These are phyloP conservation scores for Eimeria necatrix DNA, from an alignment of 169 alveolate genomes.

Conservation along the genomic window DNA sequence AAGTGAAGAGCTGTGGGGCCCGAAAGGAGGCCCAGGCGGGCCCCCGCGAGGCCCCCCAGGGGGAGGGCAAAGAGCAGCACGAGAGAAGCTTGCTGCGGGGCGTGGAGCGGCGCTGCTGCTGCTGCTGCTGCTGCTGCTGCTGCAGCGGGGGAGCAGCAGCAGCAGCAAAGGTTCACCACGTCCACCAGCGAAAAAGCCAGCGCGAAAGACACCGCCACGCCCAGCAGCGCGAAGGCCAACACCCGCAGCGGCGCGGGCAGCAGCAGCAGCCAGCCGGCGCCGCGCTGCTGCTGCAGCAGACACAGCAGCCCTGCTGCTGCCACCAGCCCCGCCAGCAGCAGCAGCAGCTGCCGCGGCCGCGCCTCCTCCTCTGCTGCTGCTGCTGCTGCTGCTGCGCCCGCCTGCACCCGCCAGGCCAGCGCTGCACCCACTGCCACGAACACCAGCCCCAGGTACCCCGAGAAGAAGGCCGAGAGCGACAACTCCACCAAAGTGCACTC, in stretches of 20 bases:
- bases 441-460: slow-evolving; percentile 94
- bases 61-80: slow-evolving; percentile 92
- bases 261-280: no score
- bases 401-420: slow-evolving; percentile 91
- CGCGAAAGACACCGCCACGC: slow-evolving; percentile 96
- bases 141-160: slow-evolving; percentile 89
- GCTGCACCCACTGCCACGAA: slow-evolving; percentile 93
- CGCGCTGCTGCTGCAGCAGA: slow-evolving; percentile 93
- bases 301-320: slow-evolving; percentile 94
- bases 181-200: slow-evolving; percentile 95
- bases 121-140: no score
- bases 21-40: slow-evolving; percentile 93
- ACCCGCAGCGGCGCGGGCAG: slow-evolving; percentile 91
- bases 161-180: slow-evolving; percentile 92
- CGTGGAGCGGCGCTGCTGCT: slow-evolving; percentile 94
- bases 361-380: not conserved
- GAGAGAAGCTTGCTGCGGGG: slow-evolving; percentile 92
- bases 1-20: no score
- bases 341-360: slow-evolving; percentile 41
- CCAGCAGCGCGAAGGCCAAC: slow-evolving; percentile 95
- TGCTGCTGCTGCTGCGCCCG: no score
- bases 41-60: slow-evolving; percentile 97
- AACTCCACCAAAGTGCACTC: slow-evolving; percentile 96
- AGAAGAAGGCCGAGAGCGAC: slow-evolving; percentile 93
- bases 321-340: slow-evolving; percentile 86